Base-by-base conservation (phyloP, 164 flowering plant species). In the Houttuynia cordata region DNA sequence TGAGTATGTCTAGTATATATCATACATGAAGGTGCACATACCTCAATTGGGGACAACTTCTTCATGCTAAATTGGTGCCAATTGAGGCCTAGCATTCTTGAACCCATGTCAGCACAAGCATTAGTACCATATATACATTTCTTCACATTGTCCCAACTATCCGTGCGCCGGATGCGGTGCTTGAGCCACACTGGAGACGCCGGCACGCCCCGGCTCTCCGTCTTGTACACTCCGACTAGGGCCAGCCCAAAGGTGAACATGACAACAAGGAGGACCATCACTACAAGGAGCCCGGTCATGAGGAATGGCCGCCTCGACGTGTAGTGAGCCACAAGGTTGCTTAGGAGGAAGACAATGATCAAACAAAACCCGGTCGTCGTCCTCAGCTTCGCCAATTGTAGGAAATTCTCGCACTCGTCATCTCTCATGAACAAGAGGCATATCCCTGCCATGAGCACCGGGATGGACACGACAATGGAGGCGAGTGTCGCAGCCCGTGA, bases 101-200 rank as follows among this genome's bases (percentile, higher is more conserved):
- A 60, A 8, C 50, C 66, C 57, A 76, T 54, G 51, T 78, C 75
- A n/a, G 58, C 24, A 40, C 80, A 78, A 1, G 40, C 23, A 24
- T 53, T 49, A 6, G 65, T 20, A 9, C 66, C 62, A 42, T 53
- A 70, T 47, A 80, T 64, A 64, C 81, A 78, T 0, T 71, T 61
- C 42, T 76, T 78, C 47, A 78, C 72, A 9, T 71, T 40, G 20
- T 49, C 60, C 84, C 84, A 80, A 17, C 70, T 52, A 6, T 24
- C 5, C 0, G 53, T 19, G 23, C 69, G 39, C 0, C 45, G 19
- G 21, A 78, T 70, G 22, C 66, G 68, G 7, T 8, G 13, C 39
- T 60, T 65, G 49, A 80, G 69, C 83, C 81, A 77, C 34, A 58
- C 51, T 0, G 81, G 79, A 0, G 83, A 65, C 2, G 63, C 81